A percentile compares a stretch with the other conserved stretches of the same genome.
These are phyloP conservation scores for Forsythia viridissima DNA, from an alignment of 257 asterid genomes.

Conservation along the genomic window DNA sequence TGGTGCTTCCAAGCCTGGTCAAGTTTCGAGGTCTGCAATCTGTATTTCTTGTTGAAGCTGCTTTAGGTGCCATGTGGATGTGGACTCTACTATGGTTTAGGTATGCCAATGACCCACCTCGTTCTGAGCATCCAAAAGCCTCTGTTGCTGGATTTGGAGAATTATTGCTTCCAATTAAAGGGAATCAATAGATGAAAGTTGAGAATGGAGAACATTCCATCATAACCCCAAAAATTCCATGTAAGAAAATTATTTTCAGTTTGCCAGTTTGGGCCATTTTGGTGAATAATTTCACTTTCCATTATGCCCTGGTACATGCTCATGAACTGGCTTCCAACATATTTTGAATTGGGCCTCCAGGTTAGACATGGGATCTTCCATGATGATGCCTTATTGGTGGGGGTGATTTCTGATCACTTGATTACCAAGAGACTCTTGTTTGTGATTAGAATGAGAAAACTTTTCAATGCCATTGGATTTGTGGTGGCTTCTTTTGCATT, in stretches of 20 bases:
- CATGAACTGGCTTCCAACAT: slow-evolving; percentile 98
- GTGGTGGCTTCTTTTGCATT: slow-evolving; percentile 2
- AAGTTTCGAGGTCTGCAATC: slow-evolving; percentile 74
- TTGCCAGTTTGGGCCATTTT: slow-evolving; percentile 90
- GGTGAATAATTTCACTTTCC: slow-evolving; percentile 83
- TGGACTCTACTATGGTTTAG: slow-evolving; percentile 84
- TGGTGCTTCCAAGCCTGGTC: slow-evolving; percentile 77
- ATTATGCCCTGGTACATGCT: slow-evolving; percentile 84
- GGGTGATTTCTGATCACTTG: slow-evolving; percentile 77
- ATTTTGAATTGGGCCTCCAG: slow-evolving; percentile 83
- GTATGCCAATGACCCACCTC: slow-evolving; percentile 81
- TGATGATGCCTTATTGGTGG: slow-evolving; percentile 67
- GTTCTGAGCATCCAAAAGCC: slow-evolving; percentile 88
- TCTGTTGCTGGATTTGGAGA: slow-evolving; percentile 85
- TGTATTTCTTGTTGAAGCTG: slow-evolving; percentile 78
- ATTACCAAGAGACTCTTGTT: slow-evolving; percentile 59
- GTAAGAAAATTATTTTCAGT: slow-evolving; percentile 4
- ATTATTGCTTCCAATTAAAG: slow-evolving; percentile 54
- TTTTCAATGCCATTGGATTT: slow-evolving; percentile 31
- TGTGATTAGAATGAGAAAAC: slow-evolving; percentile 62
- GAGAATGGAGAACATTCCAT: slow-evolving; percentile 54
- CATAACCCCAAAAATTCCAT: not conserved
- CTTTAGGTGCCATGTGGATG: slow-evolving; percentile 50
- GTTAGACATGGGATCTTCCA: slow-evolving; percentile 50
- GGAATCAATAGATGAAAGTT: slow-evolving; percentile 40